Evolutionary conservation across 148 eudicot species (phyloP), one percentile per base, ranked within the genome.

Genomic region (Rhododendron molle): DNA sequence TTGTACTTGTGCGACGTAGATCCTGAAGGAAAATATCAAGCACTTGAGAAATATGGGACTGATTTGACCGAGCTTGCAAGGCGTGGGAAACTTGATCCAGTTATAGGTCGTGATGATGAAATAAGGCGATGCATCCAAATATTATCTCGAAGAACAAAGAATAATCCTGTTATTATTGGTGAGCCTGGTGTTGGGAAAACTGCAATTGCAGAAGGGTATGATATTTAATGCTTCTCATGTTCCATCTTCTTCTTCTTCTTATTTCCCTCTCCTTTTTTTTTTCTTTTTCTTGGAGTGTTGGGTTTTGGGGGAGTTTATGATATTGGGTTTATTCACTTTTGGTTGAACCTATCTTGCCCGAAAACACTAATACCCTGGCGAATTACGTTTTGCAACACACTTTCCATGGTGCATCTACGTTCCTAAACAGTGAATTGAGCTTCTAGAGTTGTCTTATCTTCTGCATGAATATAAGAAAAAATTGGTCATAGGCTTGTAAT

Each of bases 111-210:
- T 26, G 99, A 97, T 88, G 99, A 97, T 90, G 98, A 97, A 91
- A 95, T 97, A 85, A 90, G 99, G 71, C 96, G 99, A 18, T 97
- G 99, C 88, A 97, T 95, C 65, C 99, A 97, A 85, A 97, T 97
- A 84, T 90, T 97, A 86, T 92, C 93, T 67, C 93, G 99, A 43
- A 89, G 99, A 89, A 97, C 98, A 77, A 97, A 97, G 91, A 97
- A 95, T 84, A 95, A 97, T 88, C 99, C 99, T 74, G 98, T 97
- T 38, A 95, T 97, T 84, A 97, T 97, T 91, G 99, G 99, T 82
- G 99, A 97, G 86, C 99, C 99, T 78, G 99, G 99, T 52, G 99
- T 97, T 26, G 99, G 99, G 54, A 97, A 97, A 93, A 97, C 99
- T 76, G 99, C 99, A 60, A 97, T 97, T 80, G 99, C 96, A 20